Evolutionary conservation across 208 protist species (phyloP), one percentile per base, ranked within the genome.

Genomic region (Acanthamoeba culbertsoni): DNA sequence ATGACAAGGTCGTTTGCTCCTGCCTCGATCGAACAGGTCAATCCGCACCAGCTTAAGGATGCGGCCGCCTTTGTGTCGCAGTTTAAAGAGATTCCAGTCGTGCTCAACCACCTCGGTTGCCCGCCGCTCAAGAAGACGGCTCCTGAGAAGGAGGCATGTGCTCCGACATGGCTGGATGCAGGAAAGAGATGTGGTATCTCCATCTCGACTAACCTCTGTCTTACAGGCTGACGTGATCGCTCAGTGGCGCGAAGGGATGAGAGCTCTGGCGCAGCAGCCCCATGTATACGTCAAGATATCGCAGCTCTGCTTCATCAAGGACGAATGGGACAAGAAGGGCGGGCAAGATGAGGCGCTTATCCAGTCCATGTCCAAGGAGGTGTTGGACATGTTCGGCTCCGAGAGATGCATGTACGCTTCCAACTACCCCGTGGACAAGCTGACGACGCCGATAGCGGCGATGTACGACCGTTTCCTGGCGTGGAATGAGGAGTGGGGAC

Each of bases 371-470:
- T 35, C 53, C 42, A 82, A 82, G 88, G 46, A 92, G 42, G 51
- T 40, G 68, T 2, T 92, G 18, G 57, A 75, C 23, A 51, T 92
- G 62, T 92, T 92, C 23, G 31, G 20, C 12, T 31, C 68, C 26
- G 88, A 92, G 45, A 84, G 88, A 16, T 92, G 88, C 68, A 92
- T 92, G 88, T 92, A 51, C 40, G 88, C 88, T 16, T 46, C 46
- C 57, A 92, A 92, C 88, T 77, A 77, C 57, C 88, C 88, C 4
- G 88, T 92, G 57, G 88, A 92, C 42, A 68, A 75, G 68, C 57
- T 92, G 33, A 46, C 33, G 23, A 12, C 63, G 48, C 26, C 79
- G 28, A 65, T 2, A 16, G 48, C 26, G 23, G 79, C 20, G 18
- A 37, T 89, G 79, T 89, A 89, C 20, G 20, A 31, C 0, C 79